These are phyloP conservation scores for Yamadazyma aaseri DNA, from an alignment of 1,139 yeast species.

Conservation along the genomic window DNA sequence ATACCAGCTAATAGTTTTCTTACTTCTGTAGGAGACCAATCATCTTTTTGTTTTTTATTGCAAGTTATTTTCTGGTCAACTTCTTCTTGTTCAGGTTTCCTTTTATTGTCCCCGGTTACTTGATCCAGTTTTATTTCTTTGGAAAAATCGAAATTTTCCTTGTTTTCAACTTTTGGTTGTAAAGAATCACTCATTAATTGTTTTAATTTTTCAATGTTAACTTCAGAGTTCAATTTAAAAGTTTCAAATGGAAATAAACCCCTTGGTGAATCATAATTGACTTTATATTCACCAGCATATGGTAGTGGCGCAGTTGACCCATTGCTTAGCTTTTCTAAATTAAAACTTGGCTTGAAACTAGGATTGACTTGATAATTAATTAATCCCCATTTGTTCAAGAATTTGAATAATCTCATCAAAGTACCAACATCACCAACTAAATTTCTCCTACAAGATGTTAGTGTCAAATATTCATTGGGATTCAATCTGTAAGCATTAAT, in stretches of 20 bases:
- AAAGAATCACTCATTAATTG: slow-evolving; percentile 33
- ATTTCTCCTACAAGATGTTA: slow-evolving; percentile 92
- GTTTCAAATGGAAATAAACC: slow-evolving; percentile 94
- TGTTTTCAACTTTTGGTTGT: slow-evolving; percentile 1
- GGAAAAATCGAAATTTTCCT: neutral
- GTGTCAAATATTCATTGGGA: slow-evolving; percentile 89
- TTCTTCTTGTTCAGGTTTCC: slow-evolving; percentile 4
- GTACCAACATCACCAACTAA: slow-evolving; percentile 96
- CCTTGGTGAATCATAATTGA: slow-evolving; percentile 85
- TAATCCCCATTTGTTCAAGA: slow-evolving; percentile 93
- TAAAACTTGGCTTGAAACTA: slow-evolving; percentile 60
- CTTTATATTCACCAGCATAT: slow-evolving; percentile 64
- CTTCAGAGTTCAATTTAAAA: slow-evolving; percentile 56
- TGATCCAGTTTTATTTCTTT: neutral
- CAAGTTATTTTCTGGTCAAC: neutral
- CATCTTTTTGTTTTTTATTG: slow-evolving; percentile 44
- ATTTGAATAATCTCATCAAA: slow-evolving; percentile 83
- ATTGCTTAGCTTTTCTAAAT: slow-evolving; percentile 56
- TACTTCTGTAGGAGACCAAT: slow-evolving; percentile 67
- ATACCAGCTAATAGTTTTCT: slow-evolving; percentile 61
- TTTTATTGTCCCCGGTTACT: slow-evolving; percentile 3
- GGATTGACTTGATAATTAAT: slow-evolving; percentile 90
- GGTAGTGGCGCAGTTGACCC: slow-evolving; percentile 53
- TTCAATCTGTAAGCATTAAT: slow-evolving; percentile 86
- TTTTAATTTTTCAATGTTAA: slow-evolving; percentile 58